These are phyloP conservation scores for Jamesozyma gamospora DNA, from an alignment of 805 yeast genomes.

Conservation along the genomic window DNA sequence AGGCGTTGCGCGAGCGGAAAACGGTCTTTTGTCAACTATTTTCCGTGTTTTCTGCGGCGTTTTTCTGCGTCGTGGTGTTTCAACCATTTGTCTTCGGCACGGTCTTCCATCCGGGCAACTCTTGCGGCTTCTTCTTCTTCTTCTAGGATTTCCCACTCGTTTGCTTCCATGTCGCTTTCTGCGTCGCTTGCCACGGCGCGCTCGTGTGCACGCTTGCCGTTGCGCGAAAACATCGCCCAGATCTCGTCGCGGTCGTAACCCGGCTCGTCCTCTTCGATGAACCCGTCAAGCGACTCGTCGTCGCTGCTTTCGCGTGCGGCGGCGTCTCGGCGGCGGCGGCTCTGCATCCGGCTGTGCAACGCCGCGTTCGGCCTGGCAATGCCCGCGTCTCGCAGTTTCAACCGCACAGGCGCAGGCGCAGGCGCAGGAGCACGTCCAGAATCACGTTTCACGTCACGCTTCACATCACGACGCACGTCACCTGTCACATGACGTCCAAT, in stretches of 20 bases:
- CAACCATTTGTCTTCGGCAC: slow-evolving; percentile 54
- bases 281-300: slow-evolving; percentile 17
- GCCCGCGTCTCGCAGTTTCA: too few relatives aligned
- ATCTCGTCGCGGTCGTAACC: slow-evolving; percentile 80
- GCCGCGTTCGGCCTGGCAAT: too few relatives aligned
- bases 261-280: slow-evolving; percentile 28
- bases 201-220: slow-evolving; percentile 38
- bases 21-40: too few relatives aligned
- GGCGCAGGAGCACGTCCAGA: neutral
- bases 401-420: too few relatives aligned
- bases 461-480: too few relatives aligned
- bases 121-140: slow-evolving; percentile 68
- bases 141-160: slow-evolving; percentile 76
- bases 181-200: slow-evolving; percentile 32
- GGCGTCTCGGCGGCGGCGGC: neutral
- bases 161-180: slow-evolving; percentile 74
- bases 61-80: slow-evolving; percentile 39
- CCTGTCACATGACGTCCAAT: too few relatives aligned
- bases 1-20: too few relatives aligned
- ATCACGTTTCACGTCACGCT: too few relatives aligned
- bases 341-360: too few relatives aligned
- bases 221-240: slow-evolving; percentile 74
- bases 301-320: slow-evolving; percentile 1
- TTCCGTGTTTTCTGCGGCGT: slow-evolving; percentile 14
- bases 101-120: slow-evolving; percentile 69